Evolutionary conservation across 1,139 yeast genomes (phyloP), one percentile per base, ranked within the genome.

Genomic region (Debaryomyces psychrophilus): DNA sequence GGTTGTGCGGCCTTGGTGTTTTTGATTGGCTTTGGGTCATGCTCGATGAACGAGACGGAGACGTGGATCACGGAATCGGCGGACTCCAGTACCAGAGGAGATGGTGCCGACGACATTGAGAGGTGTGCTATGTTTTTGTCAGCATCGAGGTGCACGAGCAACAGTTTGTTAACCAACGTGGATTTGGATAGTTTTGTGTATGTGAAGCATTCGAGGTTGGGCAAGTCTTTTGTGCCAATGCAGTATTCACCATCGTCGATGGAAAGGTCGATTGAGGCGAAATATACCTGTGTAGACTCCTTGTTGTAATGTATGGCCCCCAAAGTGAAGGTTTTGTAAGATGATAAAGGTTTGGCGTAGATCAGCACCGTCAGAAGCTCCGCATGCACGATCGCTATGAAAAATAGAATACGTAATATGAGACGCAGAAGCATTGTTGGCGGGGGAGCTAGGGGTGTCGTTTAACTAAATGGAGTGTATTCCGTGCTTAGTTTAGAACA

Each of bases 131-230:
- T 25, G 11, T 34, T 33, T 17, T 35, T 28, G 23, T 41, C 22
- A 9, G 23, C 17, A 27, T 41, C 26, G 25, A 41, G 31, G 27
- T 34, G 33, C 23, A 41, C 38, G 34, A 33, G 39, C 12, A 41
- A 26, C 15, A 15, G 8, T 28, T 41, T 34, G 28, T 34, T 34
- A 9, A 11, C 22, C 22, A 41, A 25, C 15, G 44, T 36, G n/a
- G 23, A 18, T 25, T 43, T 44, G 2, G 49, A 37, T 15, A 45
- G 38, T 6, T 31, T 23, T 14, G 44, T 48, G 33, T 61, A 67
- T 1, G 63, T 57, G 48, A 73, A 69, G 44, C 78, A 73, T 25
- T 63, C 66, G 33, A 64, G 66, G 44, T 58, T 55, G 3, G 58
- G 49, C 4, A 68, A 33, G 29, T 62, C 70, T 2, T 55, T 48